Percentiles rank a stretch among this genome's conserved stretches.
These are phyloP conservation scores for Naegleria lovaniensis DNA, from an alignment of 208 protist species.

Conservation along the genomic window DNA sequence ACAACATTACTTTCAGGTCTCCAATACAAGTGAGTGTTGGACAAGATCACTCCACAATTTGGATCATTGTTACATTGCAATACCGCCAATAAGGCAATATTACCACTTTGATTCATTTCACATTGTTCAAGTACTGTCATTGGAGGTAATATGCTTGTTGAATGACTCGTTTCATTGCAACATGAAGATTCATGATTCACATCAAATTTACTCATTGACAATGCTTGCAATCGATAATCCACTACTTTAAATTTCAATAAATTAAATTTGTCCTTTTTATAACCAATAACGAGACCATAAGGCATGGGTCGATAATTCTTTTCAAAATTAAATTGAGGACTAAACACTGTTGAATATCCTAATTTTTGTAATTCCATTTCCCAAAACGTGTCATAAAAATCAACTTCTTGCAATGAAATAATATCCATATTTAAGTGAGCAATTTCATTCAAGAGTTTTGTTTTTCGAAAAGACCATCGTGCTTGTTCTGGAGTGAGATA, in stretches of 20 bases:
- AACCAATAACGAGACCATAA: not conserved
- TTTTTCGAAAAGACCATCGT: not conserved
- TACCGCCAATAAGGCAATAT: not conserved
- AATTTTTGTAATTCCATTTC: not conserved
- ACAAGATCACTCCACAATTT: not conserved
- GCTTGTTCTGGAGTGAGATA: not conserved
- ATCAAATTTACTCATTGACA: too few species aligned
- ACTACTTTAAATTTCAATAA: not conserved
- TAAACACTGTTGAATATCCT: not conserved
- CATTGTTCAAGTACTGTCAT: not conserved
- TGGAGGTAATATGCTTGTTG: too few species aligned
- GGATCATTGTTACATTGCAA: not conserved
- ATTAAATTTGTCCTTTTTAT: not conserved
- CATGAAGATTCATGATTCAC: too few species aligned
- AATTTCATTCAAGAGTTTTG: not conserved
- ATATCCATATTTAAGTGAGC: not conserved
- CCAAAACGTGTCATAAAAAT: not conserved
- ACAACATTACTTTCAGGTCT: not conserved
- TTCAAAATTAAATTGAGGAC: not conserved
- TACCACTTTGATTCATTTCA: not conserved
- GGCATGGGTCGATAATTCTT: not conserved
- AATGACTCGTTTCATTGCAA: too few species aligned
- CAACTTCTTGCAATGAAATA: not conserved
- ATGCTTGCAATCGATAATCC: not conserved
- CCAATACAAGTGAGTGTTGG: not conserved